Evolutionary conservation across 2,329 filamentous ascomycete genomes (phyloP).

Genomic region (Aaosphaeria pasadenensis): DNA sequence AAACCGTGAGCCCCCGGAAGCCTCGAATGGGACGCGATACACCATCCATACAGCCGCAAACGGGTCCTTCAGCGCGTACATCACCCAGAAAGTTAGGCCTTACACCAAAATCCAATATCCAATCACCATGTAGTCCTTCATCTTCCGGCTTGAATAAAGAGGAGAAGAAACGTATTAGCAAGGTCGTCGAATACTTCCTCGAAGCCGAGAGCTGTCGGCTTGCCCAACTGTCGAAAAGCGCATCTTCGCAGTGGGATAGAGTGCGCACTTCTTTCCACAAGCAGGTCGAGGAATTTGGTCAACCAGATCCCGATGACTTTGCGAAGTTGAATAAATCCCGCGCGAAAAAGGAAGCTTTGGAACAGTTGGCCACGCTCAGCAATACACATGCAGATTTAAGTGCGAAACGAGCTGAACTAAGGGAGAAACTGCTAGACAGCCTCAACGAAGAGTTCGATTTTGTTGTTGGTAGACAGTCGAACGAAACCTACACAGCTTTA

Average conservation of each 20-base stretch:
- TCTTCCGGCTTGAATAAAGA: slow-evolving; percentile 26
- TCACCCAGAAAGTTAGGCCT: background rate
- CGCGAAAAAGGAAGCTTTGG: slow-evolving; percentile 27
- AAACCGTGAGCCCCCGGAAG: too few relatives aligned
- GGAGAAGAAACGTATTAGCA: slow-evolving; percentile 14
- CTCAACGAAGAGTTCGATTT: slow-evolving; percentile 18
- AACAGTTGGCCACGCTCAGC: slow-evolving; percentile 21
- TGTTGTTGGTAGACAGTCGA: slow-evolving; percentile 24
- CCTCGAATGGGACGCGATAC: too few relatives aligned
- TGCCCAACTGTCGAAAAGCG: slow-evolving; percentile 20
- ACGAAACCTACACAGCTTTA: slow-evolving; percentile 20
- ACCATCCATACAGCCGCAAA: too few relatives aligned
- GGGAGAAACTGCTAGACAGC: slow-evolving; percentile 15
- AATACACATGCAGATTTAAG: slow-evolving; percentile 14
- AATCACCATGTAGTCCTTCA: slow-evolving; percentile 3
- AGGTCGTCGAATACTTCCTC: slow-evolving; percentile 22
- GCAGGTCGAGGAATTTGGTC: slow-evolving; percentile 22
- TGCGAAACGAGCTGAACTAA: slow-evolving; percentile 17
- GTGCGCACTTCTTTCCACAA: slow-evolving; percentile 21
- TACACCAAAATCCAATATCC: background rate
- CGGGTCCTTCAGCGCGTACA: background rate
- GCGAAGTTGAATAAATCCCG: slow-evolving; percentile 21
- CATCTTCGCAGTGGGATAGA: slow-evolving; percentile 22
- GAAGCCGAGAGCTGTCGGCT: slow-evolving; percentile 19
- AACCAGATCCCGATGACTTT: slow-evolving; percentile 15